These are phyloP conservation scores for Sclerotinia subarctica DNA, from an alignment of 2,329 filamentous ascomycete genomes.

Conservation along the genomic window DNA sequence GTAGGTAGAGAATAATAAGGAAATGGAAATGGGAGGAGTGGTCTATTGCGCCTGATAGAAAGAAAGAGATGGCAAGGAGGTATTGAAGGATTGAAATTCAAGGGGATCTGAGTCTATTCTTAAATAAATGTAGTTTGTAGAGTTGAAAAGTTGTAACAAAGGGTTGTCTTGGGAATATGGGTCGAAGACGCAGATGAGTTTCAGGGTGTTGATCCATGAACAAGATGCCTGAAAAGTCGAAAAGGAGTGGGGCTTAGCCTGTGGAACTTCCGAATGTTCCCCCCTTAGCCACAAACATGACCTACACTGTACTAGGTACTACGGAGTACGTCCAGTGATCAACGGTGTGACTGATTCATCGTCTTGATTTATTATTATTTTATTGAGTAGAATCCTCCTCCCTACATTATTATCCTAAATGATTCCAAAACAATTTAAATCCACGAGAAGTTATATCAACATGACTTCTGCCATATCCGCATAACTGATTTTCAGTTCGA, in stretches of 20 bases:
- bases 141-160: neutral
- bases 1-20: neutral
- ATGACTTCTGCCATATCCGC: conserved; percentile 17
- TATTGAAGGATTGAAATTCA: neutral
- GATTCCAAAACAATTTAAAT: neutral
- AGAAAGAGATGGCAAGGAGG: neutral
- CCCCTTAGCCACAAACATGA: neutral
- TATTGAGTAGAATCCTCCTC: neutral
- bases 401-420: neutral
- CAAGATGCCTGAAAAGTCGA: conserved; percentile 2
- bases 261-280: conserved; percentile 1
- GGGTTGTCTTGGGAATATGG: conserved; percentile 17
- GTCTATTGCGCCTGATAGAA: neutral
- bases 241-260: conserved; percentile 9
- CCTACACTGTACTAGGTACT: too few species aligned
- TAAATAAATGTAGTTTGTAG: neutral
- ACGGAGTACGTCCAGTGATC: neutral
- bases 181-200: conserved; percentile 16
- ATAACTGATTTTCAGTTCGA: conserved; percentile 15
- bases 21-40: neutral
- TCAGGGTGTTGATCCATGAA: conserved; percentile 4
- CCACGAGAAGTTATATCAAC: conserved; percentile 13
- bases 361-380: neutral
- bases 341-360: neutral
- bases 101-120: neutral